Evolutionary conservation across 164 flowering plant genomes (phyloP), one percentile per base, ranked within the genome.

Genomic region (Stephania cephalantha): DNA sequence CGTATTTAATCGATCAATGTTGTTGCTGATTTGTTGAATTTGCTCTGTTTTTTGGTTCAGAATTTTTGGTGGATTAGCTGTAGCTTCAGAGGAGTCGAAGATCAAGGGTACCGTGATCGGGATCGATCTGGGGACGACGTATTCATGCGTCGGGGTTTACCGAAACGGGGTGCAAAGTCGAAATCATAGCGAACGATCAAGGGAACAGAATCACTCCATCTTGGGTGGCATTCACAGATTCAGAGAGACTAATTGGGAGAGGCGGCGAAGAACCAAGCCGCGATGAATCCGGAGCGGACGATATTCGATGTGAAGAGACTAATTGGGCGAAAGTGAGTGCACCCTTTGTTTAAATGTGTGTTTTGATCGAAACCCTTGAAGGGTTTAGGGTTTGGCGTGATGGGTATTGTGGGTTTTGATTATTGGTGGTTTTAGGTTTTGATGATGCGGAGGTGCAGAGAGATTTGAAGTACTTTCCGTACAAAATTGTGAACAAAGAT

Each of bases 231-330:
- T 86, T 86, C 78, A 83, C 86, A 0, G 86, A 86, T 25, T 71
- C 83, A 29, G 86, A 86, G 78, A 83, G 86, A 76, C 73, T 86
- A 46, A 85, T 84, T 5, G 87, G 86, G 63, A n/a, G 90, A 85
- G 72, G 88, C 88, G 10, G 90, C 90, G 1, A 87, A 87, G 85
- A 87, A 87, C 71, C 88, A 86, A 72, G 87, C 86, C 29, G 71
- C 87, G 20, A 61, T 79, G 25, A 87, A 87, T 30, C 68, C 87
- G 0, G 86, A 85, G 65, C 81, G 88, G 2, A 87, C 88, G 2
- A 75, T 87, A 64, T 87, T 81, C 29, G 88, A 75, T 35, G 86
- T 84, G 3, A 87, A 86, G 76, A 77, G 88, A 2, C 86, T 87
- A 1, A 86, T 86, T 69, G 90, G 90, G 15, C 71, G 88, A 74